Evolutionary conservation across 2,329 filamentous ascomycete species (phyloP), one percentile per base, ranked within the genome.

Genomic region (Alternaria sp.): DNA sequence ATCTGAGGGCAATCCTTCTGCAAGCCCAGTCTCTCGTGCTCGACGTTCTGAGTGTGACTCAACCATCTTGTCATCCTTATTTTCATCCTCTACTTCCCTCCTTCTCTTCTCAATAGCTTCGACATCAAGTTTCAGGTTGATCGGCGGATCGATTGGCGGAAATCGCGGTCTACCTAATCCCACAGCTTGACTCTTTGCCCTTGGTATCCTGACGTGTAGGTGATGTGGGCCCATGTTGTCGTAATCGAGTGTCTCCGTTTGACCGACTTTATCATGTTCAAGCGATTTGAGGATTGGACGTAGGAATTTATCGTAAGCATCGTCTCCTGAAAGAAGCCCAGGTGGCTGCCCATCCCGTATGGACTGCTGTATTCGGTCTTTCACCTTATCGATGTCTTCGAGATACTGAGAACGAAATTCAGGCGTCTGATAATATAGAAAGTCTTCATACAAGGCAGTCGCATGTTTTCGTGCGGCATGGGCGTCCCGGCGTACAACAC

Each of bases 1-100:
- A 21, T 45, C 12, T 20, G 6, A 1, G 0, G 43, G 43, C 8
- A 18, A 11, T 18, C 43, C n/a, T 45, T 14, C 43, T 3, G 10
- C 4, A 3, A 51, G 18, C 15, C 6, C 9, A 0, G 12, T 21
- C 2, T 37, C 28, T 4, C 49, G 49, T 23, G 11, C 28, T 2
- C 28, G 28, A 1, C 49, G 28, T 21, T 12, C 18, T 1, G 49
- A 51, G 14, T 37, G 49, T 1, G 49, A 51, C 1, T 23, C 49
- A 3, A 0, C 0, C 18, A 20, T 33, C 2, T 4, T 6, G 0
- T 2, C 2, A n/a, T 53, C 49, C 0, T 30, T 12, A 1, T 53
- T 41, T 1, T 2, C 3, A 2, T 53, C 30, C 3, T 53, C 49
- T 0, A 53, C 2, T 2, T 37, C 20, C 15, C 3, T 41, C 5